A percentile compares a stretch with the other conserved stretches of the same genome.
Conservation (phyloP, 169 alveolate species). For the Plasmodium inui region DNA sequence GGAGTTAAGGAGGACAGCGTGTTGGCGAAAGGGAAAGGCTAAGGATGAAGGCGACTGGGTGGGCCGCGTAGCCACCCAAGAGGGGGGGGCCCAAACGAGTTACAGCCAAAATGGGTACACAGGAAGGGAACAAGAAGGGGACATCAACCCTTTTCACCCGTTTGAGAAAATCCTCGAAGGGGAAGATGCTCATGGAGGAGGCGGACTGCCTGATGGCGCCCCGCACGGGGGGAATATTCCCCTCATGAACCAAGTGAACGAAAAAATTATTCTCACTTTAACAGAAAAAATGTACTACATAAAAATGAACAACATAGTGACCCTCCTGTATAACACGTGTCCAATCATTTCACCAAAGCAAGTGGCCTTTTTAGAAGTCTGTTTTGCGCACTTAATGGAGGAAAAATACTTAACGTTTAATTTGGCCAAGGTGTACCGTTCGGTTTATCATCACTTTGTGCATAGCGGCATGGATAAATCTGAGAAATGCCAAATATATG, state of each 20-base stretch:
- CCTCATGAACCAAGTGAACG: conserved; percentile 15
- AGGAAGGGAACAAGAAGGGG: not conserved
- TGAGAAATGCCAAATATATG: no score
- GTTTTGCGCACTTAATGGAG: conserved; percentile 32
- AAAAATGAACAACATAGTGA: conserved; percentile 24
- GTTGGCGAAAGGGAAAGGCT: not conserved
- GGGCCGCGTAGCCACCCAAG: not conserved
- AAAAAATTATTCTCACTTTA: not conserved
- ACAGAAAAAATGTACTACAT: conserved; percentile 30
- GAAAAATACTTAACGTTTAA: conserved; percentile 17
- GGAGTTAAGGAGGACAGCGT: not conserved
- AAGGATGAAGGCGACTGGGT: not conserved
- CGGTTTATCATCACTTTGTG: conserved; percentile 5
- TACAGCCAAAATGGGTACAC: not conserved
- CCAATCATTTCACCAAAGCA: conserved; percentile 18
- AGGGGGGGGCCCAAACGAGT: not conserved
- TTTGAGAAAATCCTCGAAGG: not conserved
- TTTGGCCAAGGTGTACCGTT: conserved; percentile 9
- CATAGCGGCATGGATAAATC: not conserved
- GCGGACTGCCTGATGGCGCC: not conserved
- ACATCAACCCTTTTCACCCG: not conserved
- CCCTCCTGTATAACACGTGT: conserved; percentile 55
- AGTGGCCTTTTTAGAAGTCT: not conserved
- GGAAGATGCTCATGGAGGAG: not conserved
- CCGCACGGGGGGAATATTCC: not conserved